Evolutionary conservation across 768 basidiomycete species (phyloP).

Genomic region (Tylopilus subfusipes): DNA sequence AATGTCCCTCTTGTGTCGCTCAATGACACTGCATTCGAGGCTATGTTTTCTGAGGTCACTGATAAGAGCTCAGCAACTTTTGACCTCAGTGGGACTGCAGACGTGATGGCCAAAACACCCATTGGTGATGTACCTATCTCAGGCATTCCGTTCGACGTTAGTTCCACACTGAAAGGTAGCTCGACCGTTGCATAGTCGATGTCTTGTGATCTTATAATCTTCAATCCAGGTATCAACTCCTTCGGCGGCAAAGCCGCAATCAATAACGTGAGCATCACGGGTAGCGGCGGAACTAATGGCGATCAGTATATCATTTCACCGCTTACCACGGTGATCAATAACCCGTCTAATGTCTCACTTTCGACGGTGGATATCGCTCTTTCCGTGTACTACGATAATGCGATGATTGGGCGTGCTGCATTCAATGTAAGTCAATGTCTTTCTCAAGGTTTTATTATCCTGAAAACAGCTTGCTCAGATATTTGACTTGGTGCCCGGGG

Average conservation of each 20-base stretch:
- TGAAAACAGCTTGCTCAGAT: conserved; percentile 33
- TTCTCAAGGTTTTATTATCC: not conserved
- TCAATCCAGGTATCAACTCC: conserved; percentile 48
- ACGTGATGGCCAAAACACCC: conserved; percentile 56
- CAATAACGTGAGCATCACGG: conserved; percentile 55
- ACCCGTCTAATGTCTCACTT: conserved; percentile 67
- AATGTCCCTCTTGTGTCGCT: conserved; percentile 55
- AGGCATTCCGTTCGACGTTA: conserved; percentile 60
- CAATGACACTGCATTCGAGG: conserved; percentile 49
- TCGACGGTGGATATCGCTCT: conserved; percentile 55
- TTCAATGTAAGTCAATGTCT: conserved; percentile 44
- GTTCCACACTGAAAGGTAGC: conserved; percentile 51
- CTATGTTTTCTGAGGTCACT: conserved; percentile 59
- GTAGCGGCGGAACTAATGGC: conserved; percentile 63
- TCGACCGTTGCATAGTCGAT: not conserved
- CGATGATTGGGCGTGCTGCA: conserved; percentile 55
- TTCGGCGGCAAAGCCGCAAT: conserved; percentile 53
- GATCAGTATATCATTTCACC: conserved; percentile 56
- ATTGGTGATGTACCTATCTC: conserved; percentile 67
- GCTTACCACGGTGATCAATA: conserved; percentile 54
- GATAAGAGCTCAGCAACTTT: conserved; percentile 43
- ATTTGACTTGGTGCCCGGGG: conserved; percentile 57
- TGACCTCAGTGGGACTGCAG: conserved; percentile 51
- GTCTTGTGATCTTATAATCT: not conserved
- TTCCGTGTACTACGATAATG: conserved; percentile 53